phyloP scores from a whole-genome alignment of 2,329 filamentous ascomycete genomes.

The Hypoxylon sp. region DNA sequence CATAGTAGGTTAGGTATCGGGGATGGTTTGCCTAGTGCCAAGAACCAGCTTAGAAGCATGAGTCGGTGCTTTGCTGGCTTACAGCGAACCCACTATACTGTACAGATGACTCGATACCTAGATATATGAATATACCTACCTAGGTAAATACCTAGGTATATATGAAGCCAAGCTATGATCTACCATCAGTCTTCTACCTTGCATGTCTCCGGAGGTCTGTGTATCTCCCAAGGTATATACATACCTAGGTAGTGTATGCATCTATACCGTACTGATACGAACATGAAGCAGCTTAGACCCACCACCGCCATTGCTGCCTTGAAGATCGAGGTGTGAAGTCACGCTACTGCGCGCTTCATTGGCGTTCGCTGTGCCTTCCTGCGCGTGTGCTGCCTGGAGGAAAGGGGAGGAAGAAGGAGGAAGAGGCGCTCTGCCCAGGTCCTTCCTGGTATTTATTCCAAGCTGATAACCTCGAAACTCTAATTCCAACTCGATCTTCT shows the following conservation, averaged over 20 bases:
- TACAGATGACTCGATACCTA: not conserved
- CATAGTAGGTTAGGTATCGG: not conserved
- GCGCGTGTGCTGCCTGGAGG: slow-evolving; percentile 14
- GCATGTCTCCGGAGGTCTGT: too few species aligned
- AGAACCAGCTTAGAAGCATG: too few species aligned
- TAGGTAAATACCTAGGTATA: too few species aligned
- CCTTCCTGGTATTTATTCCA: slow-evolving; percentile 16
- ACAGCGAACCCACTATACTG: too few species aligned
- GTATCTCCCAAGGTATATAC: not conserved
- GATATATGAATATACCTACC: not conserved
- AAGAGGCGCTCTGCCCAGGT: too few species aligned
- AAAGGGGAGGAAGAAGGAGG: not conserved
- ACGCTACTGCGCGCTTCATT: slow-evolving; percentile 14
- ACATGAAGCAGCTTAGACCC: slow-evolving; percentile 5
- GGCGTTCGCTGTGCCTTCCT: slow-evolving; percentile 9
- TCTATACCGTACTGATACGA: not conserved
- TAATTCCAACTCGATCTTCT: not conserved
- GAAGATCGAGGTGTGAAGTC: slow-evolving; percentile 5
- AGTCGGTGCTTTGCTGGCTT: too few species aligned
- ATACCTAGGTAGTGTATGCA: not conserved
- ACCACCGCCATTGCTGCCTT: slow-evolving; percentile 11
- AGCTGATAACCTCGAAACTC: not conserved
- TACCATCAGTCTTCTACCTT: too few species aligned
- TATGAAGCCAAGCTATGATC: too few species aligned
- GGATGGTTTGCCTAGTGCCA: not conserved